Conservation (phyloP, 192 early-diverging fungal species). For the Gonapodya sp. region DNA sequence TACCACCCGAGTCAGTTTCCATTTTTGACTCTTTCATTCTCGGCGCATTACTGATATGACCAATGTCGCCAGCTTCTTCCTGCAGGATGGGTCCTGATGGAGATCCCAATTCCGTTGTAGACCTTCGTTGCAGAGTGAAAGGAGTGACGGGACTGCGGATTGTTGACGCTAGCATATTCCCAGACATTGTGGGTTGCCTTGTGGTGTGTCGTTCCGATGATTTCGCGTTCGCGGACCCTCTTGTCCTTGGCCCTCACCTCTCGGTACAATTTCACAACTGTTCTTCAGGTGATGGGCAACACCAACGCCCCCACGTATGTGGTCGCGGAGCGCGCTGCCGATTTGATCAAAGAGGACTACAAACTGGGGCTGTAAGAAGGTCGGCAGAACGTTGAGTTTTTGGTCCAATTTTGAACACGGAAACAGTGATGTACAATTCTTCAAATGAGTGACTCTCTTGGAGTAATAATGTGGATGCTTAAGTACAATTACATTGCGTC, state of each 20-base stretch:
- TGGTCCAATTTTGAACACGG: too few relatives aligned
- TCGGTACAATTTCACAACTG: not conserved
- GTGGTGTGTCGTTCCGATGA: too few relatives aligned
- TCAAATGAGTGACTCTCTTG: too few relatives aligned
- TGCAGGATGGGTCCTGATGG: conserved; percentile 5
- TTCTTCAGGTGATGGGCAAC: not conserved
- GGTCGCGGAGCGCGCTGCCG: conserved; percentile 1
- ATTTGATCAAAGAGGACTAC: conserved; percentile 4
- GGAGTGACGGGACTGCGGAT: conserved; percentile 2
- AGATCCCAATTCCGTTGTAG: not conserved
- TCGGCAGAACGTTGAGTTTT: too few relatives aligned
- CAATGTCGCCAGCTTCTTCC: not conserved
- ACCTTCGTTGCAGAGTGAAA: not conserved
- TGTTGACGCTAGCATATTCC: conserved; percentile 2
- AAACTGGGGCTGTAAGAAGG: too few relatives aligned
- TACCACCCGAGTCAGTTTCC: not conserved
- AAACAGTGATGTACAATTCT: too few relatives aligned
- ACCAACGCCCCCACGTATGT: conserved; percentile 1
- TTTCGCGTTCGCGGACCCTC: too few relatives aligned
- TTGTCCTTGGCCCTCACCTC: not conserved
- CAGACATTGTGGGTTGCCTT: not conserved
- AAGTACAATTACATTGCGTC: too few relatives aligned
- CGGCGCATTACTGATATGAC: not conserved
- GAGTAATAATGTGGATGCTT: too few relatives aligned
- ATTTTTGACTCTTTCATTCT: not conserved